A percentile compares a stretch with the other conserved stretches of the same genome.
phyloP scores from a whole-genome alignment of 306 rosid genomes.

The Malus asiatica region DNA sequence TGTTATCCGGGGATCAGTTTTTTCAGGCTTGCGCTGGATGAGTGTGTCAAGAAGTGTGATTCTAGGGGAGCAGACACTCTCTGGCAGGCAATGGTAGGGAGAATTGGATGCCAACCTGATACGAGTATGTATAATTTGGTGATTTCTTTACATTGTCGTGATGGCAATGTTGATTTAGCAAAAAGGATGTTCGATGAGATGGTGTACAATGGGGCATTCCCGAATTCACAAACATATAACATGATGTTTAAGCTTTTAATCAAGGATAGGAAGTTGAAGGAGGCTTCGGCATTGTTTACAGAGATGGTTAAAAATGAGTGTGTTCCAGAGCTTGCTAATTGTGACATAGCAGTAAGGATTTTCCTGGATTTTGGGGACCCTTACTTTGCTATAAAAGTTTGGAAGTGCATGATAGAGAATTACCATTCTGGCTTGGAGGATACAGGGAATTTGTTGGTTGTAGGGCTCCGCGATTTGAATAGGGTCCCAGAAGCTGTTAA shows the following conservation, averaged over 20 bases:
- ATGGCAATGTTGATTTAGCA: constrained; percentile 23
- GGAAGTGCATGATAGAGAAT: constrained; percentile 51
- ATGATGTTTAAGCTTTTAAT: constrained; percentile 43
- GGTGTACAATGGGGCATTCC: constrained; percentile 46
- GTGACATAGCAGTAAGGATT: constrained; percentile 39
- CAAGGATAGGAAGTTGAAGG: constrained; percentile 36
- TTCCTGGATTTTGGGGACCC: constrained; percentile 41
- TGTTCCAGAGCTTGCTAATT: constrained; percentile 43
- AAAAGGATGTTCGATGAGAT: constrained; percentile 45
- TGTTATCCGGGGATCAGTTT: constrained; percentile 61
- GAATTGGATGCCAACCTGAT: constrained; percentile 23
- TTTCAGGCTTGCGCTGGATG: constrained; percentile 44
- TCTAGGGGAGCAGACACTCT: constrained; percentile 32
- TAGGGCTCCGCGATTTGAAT: constrained; percentile 37
- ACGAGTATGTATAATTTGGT: constrained; percentile 41
- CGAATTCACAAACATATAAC: constrained; percentile 42
- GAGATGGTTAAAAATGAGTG: constrained; percentile 71
- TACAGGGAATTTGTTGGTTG: constrained; percentile 35
- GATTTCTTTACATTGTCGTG: constrained; percentile 43
- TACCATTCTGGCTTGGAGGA: constrained; percentile 39
- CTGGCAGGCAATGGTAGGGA: constrained; percentile 46
- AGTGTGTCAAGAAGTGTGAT: constrained; percentile 42
- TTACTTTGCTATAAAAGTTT: constrained; percentile 43
- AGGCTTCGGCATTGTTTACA: constrained; percentile 34
- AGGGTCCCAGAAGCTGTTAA: constrained; percentile 60